Base-by-base conservation (phyloP, 2,329 filamentous ascomycete species). In the Aspergillus versicolor region DNA sequence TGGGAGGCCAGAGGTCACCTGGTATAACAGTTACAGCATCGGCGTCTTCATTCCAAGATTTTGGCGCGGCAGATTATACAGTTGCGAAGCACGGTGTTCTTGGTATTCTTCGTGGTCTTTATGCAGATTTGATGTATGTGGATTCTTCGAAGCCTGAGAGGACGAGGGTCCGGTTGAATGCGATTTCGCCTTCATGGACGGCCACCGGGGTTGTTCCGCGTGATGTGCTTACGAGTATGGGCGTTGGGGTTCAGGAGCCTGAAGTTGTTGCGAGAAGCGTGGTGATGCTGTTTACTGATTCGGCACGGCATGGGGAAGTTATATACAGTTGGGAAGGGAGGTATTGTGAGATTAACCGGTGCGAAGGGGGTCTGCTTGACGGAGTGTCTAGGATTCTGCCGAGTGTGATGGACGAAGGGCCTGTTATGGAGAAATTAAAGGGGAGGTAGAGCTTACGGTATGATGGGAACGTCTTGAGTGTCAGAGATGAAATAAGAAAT, bases 1-100 rank as follows among this genome's bases (percentile, higher is more conserved):
- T 54, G 55, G 12, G 82, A 27, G 24, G 51, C 46, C 72, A 9
- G 67, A 73, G 44, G 74, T 78, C n/a, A 7, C 77, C 80, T n/a
- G 83, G 80, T 55, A 76, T 86, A 24, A 81, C 84, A 15, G 73
- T 85, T 44, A 82, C 77, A 46, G 78, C 77, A 3, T 86, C 84
- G 0, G 75, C 73, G 4, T 80, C 81, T 0, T 76, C 75, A 2
- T 72, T 85, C 8, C 81, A 83, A 55, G 79, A 77, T 1, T 75
- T 85, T 49, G 74, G 79, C 17, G 75, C 75, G 2, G 71, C 76
- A 0, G 83, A 86, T 63, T 86, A 86, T 57, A 65, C 79, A 1
- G 77, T 79, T 2, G 72, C 82, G 27, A 86, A 86, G 57, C 80
- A 84, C 54, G 84, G 77, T 21, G 78, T 84, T 0, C 60, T 85